Percentiles rank a stretch among this genome's conserved stretches.
Evolutionary conservation across 208 protist species (phyloP).

Genomic region (Lotmaria passim): DNA sequence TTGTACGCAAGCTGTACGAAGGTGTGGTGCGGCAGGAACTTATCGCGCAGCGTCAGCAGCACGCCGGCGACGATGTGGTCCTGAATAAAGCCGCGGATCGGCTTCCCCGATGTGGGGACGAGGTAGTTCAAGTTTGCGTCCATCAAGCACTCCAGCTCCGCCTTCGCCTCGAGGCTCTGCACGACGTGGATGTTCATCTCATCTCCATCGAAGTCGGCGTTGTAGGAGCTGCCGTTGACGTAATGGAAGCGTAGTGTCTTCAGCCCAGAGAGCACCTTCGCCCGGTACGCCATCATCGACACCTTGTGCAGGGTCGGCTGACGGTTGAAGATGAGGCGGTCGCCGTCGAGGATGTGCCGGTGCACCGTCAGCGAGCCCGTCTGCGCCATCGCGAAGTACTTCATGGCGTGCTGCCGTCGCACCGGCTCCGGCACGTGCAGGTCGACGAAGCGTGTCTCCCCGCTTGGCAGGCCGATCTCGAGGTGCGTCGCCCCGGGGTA

Average conservation of each 20-base stretch:
- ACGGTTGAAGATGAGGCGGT: slow-evolving; percentile 99
- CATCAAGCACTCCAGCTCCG: slow-evolving; percentile 96
- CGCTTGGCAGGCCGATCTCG: slow-evolving; percentile 75
- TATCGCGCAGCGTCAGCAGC: slow-evolving; percentile 96
- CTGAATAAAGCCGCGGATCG: slow-evolving; percentile 99
- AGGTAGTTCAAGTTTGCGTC: slow-evolving; percentile 97
- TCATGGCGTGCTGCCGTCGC: slow-evolving; percentile 78
- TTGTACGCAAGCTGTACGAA: slow-evolving; percentile 96
- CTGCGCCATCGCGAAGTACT: slow-evolving; percentile 82
- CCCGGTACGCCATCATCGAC: slow-evolving; percentile 98
- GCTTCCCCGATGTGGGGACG: slow-evolving; percentile 95
- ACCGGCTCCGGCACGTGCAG: slow-evolving; percentile 73
- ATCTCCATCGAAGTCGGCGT: slow-evolving; percentile 99
- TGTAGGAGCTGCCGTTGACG: slow-evolving; percentile 99
- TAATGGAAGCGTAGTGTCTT: slow-evolving; percentile 99
- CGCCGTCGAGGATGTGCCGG: slow-evolving; percentile 98
- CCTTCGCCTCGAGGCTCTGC: slow-evolving; percentile 94
- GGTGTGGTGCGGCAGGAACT: slow-evolving; percentile 93
- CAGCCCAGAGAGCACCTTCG: slow-evolving; percentile 93
- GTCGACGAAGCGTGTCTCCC: slow-evolving; percentile 81
- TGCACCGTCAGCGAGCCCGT: slow-evolving; percentile 90
- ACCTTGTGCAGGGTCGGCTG: slow-evolving; percentile 99
- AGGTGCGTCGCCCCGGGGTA: slow-evolving; percentile 99
- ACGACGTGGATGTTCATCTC: slow-evolving; percentile 99
- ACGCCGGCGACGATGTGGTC: slow-evolving; percentile 99